Base-by-base conservation (phyloP, 1,284 basidiomycete genomes). In the Cutaneotrichosporon mucoides region DNA sequence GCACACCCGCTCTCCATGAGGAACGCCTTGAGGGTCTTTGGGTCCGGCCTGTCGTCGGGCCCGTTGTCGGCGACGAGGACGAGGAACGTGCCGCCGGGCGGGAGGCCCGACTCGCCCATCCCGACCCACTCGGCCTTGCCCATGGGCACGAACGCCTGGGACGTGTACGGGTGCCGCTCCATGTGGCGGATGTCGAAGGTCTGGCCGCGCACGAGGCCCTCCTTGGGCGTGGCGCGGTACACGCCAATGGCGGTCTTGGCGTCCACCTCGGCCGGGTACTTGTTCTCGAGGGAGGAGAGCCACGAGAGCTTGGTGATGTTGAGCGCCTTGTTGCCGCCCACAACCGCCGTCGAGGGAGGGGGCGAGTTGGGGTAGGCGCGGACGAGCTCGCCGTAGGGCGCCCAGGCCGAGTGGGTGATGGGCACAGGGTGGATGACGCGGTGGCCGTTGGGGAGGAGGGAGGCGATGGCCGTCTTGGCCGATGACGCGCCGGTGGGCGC, bases 31-130 rank as follows among this genome's bases (percentile, higher is more conserved):
- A 91, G 66, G 0, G 84, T 89, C 47, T 71, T 66, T 53, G 89
- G 66, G 70, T 94, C 87, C 1, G 93, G 94, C 64, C 81, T 81
- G 72, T 88, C 89, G 67, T 93, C 85, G 75, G 67, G 40, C 6
- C 87, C 88, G 63, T 87, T 89, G 69, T 86, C 77, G 6, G 90
- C 90, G 1, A 95, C 92, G 34, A 94, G 85, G 24, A 95, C 90
- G 33, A 79, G 61, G 66, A 77, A 74, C 12, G 68, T 62, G 2
- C 75, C 73, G 10, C 73, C 72, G 11, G 59, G 48, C 1, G 67
- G 59, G 4, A 79, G 63, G 2, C 69, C 64, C 43, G 70, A 66
- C 62, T 79, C 77, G 16, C 72, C 69, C 56, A 72, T 68, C 33
- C 70, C 76, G 9, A 55, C 40, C 71, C 71, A 73, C 69, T 79